These are phyloP conservation scores for Solanum peruvianum DNA, from an alignment of 257 asterid species.

Conservation along the genomic window DNA sequence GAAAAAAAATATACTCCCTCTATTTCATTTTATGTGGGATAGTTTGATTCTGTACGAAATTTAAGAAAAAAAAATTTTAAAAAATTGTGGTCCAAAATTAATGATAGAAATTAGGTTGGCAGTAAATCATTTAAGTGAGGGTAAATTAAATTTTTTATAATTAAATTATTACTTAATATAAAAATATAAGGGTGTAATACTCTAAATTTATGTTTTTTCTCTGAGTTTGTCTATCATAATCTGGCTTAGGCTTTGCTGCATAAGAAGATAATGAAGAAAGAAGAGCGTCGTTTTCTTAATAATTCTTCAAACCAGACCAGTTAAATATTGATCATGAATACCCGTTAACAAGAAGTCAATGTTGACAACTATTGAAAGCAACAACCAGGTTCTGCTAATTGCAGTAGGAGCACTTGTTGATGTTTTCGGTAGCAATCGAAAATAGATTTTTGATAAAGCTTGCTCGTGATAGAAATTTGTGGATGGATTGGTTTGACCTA, in stretches of 20 bases:
- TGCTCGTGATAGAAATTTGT: slow-evolving; percentile 1
- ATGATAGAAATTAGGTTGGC: too few species aligned
- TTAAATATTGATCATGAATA: slow-evolving; percentile 4
- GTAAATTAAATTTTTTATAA: too few species aligned
- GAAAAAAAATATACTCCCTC: too few species aligned
- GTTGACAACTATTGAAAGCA: slow-evolving; percentile 13
- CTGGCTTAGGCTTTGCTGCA: background rate
- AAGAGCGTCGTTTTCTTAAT: background rate
- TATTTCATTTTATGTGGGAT: too few species aligned
- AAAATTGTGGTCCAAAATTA: too few species aligned
- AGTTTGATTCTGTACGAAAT: too few species aligned
- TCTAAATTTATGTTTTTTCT: too few species aligned
- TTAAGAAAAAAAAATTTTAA: too few species aligned
- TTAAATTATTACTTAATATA: too few species aligned
- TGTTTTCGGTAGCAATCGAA: slow-evolving; percentile 15
- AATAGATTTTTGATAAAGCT: slow-evolving; percentile 10
- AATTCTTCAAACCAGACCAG: background rate
- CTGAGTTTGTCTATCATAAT: background rate
- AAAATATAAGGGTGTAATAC: too few species aligned
- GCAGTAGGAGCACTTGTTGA: slow-evolving; percentile 2
- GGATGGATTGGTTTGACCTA: background rate
- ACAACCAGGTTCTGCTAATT: background rate
- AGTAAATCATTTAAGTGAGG: too few species aligned
- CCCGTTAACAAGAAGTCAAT: slow-evolving; percentile 9
- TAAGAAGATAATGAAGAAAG: background rate